These are phyloP conservation scores for Amaranthus cruentus DNA, from an alignment of 148 eudicot species.

Conservation along the genomic window DNA sequence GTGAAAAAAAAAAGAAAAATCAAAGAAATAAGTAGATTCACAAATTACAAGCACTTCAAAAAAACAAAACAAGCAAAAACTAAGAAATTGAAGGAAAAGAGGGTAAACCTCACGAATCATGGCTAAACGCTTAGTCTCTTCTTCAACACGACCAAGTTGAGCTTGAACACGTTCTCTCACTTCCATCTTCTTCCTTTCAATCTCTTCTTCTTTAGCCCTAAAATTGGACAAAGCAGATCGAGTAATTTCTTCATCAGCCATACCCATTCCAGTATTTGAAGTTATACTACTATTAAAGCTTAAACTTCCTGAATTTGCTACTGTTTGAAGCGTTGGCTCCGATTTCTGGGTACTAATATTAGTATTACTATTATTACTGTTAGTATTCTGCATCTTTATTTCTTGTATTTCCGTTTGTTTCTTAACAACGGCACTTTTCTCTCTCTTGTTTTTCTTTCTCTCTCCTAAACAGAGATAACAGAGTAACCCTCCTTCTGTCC, in stretches of 20 bases:
- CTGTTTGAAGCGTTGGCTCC: conserved; percentile 26
- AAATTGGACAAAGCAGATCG: conserved; percentile 28
- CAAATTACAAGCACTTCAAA: neutral
- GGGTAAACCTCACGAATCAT: conserved; percentile 65
- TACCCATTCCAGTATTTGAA: conserved; percentile 37
- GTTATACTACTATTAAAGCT: conserved; percentile 49
- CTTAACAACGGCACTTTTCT: neutral
- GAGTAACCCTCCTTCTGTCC: conserved; percentile 18
- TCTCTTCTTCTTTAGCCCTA: conserved; percentile 61
- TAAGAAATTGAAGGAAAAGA: neutral
- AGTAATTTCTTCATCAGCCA: conserved; percentile 40
- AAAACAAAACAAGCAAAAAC: neutral
- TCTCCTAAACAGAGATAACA: conserved; percentile 7
- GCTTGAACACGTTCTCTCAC: conserved; percentile 75
- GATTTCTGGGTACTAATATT: conserved; percentile 16
- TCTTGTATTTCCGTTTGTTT: neutral
- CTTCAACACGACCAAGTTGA: conserved; percentile 81
- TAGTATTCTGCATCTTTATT: neutral
- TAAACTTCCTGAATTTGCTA: conserved; percentile 44
- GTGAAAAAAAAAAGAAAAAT: neutral
- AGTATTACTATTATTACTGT: neutral
- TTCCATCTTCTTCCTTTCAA: conserved; percentile 83
- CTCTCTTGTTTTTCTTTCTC: conserved; percentile 9
- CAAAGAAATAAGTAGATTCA: neutral
- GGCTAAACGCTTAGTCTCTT: conserved; percentile 76